phyloP scores from a whole-genome alignment of 257 asterid genomes.

The Capsicum rhomboideum region DNA sequence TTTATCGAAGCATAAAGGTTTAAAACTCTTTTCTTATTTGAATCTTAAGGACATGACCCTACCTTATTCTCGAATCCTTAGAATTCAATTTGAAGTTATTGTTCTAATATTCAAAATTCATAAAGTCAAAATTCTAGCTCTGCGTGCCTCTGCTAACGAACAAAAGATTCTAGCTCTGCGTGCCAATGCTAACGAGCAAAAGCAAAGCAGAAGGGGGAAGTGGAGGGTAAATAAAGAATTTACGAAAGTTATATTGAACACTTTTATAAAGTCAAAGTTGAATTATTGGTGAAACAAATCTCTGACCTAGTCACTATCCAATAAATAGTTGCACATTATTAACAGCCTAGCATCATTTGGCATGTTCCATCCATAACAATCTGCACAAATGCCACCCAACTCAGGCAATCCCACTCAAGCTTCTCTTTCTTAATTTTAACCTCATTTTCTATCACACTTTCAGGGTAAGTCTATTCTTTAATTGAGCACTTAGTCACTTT shows the following conservation, averaged over 20 bases:
- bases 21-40: too few relatives aligned
- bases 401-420: not conserved
- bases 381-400: not conserved
- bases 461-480: not conserved
- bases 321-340: not conserved
- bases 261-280: not conserved
- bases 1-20: too few relatives aligned
- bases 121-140: too few relatives aligned
- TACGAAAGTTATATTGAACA: not conserved
- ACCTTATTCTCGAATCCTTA: too few relatives aligned
- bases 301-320: not conserved
- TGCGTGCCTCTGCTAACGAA: too few relatives aligned
- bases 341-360: constrained; percentile 1
- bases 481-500: not conserved
- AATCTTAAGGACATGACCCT: too few relatives aligned
- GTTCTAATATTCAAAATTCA: too few relatives aligned
- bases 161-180: too few relatives aligned
- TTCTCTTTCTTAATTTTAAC: not conserved
- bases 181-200: too few relatives aligned
- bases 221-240: not conserved
- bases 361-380: not conserved
- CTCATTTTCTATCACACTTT: not conserved
- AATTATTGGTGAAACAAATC: not conserved
- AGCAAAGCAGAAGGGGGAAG: not conserved
- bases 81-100: too few relatives aligned